Base-by-base conservation (phyloP, 2,329 filamentous ascomycete genomes). In the Penicillium sp. region DNA sequence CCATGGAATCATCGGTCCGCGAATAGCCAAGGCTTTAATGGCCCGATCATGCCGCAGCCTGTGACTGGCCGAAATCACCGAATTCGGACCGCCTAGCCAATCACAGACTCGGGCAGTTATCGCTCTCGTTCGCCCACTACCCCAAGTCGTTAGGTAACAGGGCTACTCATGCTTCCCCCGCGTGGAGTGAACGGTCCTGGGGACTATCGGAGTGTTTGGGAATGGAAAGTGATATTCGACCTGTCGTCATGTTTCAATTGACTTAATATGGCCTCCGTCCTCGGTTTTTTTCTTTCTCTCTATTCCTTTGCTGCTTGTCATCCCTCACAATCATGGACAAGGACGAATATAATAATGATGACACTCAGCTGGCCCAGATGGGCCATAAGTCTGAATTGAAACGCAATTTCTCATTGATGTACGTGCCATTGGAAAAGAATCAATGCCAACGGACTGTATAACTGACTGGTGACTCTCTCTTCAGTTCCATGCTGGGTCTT, bases 361-460 rank as follows among this genome's bases (percentile, higher is more conserved):
- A 79, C 57, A 77, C 72, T 46, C 77, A 80, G 55, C 70, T 83
- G 63, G 80, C 80, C n/a, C 74, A 77, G 38, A 67, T 86, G 59
- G 84, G 84, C 53, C 79, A 85, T 66, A 80, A 79, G 69, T 78
- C 81, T 46, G 83, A 85, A 63, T 69, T 86, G 48, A 76, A 82
- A 61, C 76, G 83, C 24, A 81, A 84, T 58, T 85, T 84, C 68
- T 82, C 78, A 3, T 76, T 80, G 32, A 62, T 86, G 71, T 72
- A 63, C 43, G 68, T 64, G 22, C 42, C 32, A 2, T 21, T 18
- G 16, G 32, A 34, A 34, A 21, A n/a, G 29, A 21, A 34, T n/a
- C 11, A 44, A 13, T n/a, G 24, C 9, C 27, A 48, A 5, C 11
- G n/a, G 11, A 6, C n/a, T 32, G 40, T 24, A 47, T 34, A 31